phyloP scores from a whole-genome alignment of 2,329 filamentous ascomycete genomes.

The Clonostachys byssicola region DNA sequence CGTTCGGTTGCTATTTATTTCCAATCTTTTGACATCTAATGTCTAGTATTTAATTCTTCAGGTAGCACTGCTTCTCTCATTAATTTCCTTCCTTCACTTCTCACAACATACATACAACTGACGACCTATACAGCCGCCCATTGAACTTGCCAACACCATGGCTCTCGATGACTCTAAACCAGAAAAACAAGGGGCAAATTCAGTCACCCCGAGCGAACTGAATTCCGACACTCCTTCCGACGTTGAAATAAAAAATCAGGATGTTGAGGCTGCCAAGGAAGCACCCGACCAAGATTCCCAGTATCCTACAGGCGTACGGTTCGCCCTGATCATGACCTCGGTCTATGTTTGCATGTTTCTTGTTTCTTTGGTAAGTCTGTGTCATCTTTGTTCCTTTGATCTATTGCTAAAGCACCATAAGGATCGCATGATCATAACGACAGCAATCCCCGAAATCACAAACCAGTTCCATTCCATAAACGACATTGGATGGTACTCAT shows the following conservation, averaged over 20 bases:
- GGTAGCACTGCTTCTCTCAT: no score
- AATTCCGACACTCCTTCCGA: background rate
- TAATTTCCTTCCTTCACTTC: no score
- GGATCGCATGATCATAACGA: conserved; percentile 40
- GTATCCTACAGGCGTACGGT: background rate
- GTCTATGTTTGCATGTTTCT: background rate
- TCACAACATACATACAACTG: no score
- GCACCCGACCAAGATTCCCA: background rate
- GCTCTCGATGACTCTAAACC: background rate
- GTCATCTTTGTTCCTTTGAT: background rate
- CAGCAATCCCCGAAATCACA: conserved; percentile 40
- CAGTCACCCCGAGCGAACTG: background rate
- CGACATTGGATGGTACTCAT: conserved; percentile 59
- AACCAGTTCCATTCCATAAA: conserved; percentile 47
- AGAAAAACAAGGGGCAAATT: background rate
- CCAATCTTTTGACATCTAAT: no score
- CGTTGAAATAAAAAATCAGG: background rate
- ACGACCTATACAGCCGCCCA: background rate
- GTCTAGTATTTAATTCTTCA: no score
- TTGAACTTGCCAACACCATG: background rate
- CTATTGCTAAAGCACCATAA: background rate
- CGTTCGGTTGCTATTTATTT: no score
- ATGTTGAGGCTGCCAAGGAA: background rate
- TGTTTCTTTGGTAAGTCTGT: background rate
- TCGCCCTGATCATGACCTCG: background rate